A percentile compares a stretch with the other conserved stretches of the same genome.
phyloP scores from a whole-genome alignment of 768 basidiomycete species.

The Mycena epipterygia region DNA sequence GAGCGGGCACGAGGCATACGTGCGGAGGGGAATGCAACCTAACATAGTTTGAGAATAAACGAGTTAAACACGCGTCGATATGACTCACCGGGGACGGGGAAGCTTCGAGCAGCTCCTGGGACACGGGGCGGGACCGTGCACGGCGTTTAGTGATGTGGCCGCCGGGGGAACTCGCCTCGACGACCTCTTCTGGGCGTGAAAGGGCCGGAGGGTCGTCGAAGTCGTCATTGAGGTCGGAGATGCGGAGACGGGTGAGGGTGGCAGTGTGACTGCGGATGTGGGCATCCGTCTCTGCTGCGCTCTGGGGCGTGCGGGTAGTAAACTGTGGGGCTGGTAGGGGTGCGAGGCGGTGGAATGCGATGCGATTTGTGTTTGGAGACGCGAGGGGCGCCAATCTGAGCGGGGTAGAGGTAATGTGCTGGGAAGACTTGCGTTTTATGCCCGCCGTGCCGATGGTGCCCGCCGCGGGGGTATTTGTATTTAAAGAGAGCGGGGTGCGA shows the following conservation, averaged over 20 bases:
- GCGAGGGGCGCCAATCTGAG: slow-evolving; percentile 63
- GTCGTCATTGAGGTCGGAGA: slow-evolving; percentile 59
- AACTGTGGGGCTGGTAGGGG: slow-evolving; percentile 53
- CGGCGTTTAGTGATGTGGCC: slow-evolving; percentile 83
- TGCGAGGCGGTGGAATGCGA: slow-evolving; percentile 51
- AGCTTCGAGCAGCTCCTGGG: slow-evolving; percentile 72
- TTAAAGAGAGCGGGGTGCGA: slow-evolving; percentile 59
- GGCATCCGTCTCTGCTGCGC: slow-evolving; percentile 49
- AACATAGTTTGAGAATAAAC: background rate
- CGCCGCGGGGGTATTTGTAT: slow-evolving; percentile 41
- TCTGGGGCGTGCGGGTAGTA: slow-evolving; percentile 47
- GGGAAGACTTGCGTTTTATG: slow-evolving; percentile 76
- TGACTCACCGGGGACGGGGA: slow-evolving; percentile 61
- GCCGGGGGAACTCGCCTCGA: slow-evolving; percentile 79
- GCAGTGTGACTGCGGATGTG: slow-evolving; percentile 38
- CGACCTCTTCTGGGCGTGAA: slow-evolving; percentile 64
- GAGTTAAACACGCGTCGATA: slow-evolving; percentile 9
- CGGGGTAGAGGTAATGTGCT: slow-evolving; percentile 62
- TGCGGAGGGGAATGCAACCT: slow-evolving; percentile 57
- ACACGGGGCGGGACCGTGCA: slow-evolving; percentile 80
- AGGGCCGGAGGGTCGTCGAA: slow-evolving; percentile 44
- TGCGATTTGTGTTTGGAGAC: slow-evolving; percentile 60
- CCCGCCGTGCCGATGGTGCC: too few species aligned
- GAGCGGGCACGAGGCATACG: slow-evolving; percentile 54
- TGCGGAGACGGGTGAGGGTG: slow-evolving; percentile 61